phyloP scores from a whole-genome alignment of 1,139 yeast genomes.

The Yamadazyma atmosphaerica region DNA sequence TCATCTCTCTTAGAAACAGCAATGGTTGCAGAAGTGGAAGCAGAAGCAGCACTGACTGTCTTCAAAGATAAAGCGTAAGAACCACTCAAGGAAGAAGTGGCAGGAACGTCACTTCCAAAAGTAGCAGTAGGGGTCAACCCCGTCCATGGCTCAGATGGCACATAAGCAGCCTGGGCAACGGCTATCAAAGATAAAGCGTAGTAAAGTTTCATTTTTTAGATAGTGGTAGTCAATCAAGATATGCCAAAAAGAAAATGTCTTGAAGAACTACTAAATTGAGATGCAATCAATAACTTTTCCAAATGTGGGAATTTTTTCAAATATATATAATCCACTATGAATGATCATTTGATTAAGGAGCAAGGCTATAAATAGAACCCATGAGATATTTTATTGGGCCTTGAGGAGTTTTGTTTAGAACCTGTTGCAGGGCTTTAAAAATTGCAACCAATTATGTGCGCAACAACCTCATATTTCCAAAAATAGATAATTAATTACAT shows the following conservation, averaged over 20 bases:
- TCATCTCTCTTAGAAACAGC: constrained; percentile 17
- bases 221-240: constrained; percentile 1
- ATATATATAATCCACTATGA: not conserved
- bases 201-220: constrained; percentile 11
- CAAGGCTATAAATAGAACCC: constrained; percentile 1
- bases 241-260: too few relatives aligned
- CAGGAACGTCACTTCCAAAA: constrained; percentile 23
- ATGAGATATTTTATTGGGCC: not conserved
- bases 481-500: constrained; percentile 12
- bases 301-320: constrained; percentile 1
- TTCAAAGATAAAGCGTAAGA: constrained; percentile 19
- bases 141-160: constrained; percentile 23
- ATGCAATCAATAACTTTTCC: not conserved
- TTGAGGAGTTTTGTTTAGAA: not conserved
- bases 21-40: constrained; percentile 19
- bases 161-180: constrained; percentile 22
- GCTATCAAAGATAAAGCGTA: constrained; percentile 10
- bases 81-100: constrained; percentile 19
- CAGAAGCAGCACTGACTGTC: constrained; percentile 21
- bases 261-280: not conserved
- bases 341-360: not conserved
- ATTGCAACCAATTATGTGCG: constrained; percentile 7
- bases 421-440: not conserved
- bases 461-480: constrained; percentile 11
- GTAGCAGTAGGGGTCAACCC: constrained; percentile 35